Conservation (phyloP, 495 filamentous ascomycete genomes). For the Neurospora pannonica region DNA sequence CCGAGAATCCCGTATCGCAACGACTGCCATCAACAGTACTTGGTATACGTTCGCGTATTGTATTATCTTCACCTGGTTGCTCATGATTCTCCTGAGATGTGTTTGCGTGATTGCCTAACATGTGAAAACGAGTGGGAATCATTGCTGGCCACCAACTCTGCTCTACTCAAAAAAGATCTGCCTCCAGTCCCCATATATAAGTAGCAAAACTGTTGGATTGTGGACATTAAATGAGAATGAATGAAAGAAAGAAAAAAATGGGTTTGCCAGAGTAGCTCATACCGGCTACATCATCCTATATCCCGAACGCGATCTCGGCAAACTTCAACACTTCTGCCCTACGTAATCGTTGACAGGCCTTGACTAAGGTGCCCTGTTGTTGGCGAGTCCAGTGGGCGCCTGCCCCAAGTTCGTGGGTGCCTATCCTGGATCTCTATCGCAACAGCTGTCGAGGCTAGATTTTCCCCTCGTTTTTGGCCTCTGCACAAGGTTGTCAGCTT, state of each 20-base stretch:
- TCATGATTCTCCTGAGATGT: background rate
- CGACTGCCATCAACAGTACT: background rate
- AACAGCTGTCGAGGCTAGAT: constrained; percentile 20
- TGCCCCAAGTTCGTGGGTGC: background rate
- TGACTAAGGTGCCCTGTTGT: background rate
- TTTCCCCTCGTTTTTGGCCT: constrained; percentile 39
- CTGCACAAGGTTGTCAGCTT: constrained; percentile 11
- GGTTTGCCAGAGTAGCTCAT: background rate
- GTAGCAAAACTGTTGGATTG: background rate
- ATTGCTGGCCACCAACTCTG: background rate
- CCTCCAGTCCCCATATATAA: background rate
- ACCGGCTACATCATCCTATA: background rate
- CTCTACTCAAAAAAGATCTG: background rate
- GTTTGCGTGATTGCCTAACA: background rate
- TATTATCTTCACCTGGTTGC: background rate
- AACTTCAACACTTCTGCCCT: background rate
- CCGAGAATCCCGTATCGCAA: background rate
- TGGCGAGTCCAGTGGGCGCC: background rate
- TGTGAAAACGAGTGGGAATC: background rate
- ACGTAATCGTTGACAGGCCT: background rate
- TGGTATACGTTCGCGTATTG: background rate
- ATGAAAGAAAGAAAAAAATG: background rate
- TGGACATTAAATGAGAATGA: background rate
- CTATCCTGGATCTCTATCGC: background rate
- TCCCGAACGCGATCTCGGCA: background rate